A percentile compares a stretch with the other conserved stretches of the same genome.
These are phyloP conservation scores for Aspergillus carlsbadensis DNA, from an alignment of 495 filamentous ascomycete genomes.

Conservation along the genomic window DNA sequence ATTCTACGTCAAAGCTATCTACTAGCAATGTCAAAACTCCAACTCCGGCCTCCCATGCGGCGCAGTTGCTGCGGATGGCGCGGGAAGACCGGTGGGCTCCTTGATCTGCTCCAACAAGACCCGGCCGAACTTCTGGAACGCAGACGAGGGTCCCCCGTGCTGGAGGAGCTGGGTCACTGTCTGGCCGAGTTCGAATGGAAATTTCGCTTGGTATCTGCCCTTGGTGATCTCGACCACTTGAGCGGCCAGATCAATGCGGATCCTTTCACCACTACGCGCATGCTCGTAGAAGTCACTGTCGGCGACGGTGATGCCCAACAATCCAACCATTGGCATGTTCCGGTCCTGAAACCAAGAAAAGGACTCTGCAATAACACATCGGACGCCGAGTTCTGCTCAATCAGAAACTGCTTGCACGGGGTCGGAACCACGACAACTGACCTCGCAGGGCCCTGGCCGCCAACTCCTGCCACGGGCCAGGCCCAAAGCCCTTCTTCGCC, in stretches of 20 bases:
- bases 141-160: slow-evolving; percentile 27
- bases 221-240: slow-evolving; percentile 21
- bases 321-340: slow-evolving; percentile 40
- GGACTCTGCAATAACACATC: too few species aligned
- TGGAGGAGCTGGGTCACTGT: slow-evolving; percentile 37
- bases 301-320: slow-evolving; percentile 35
- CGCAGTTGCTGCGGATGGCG: too few species aligned
- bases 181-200: slow-evolving; percentile 32
- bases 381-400: too few species aligned
- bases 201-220: too few species aligned
- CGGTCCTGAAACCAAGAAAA: slow-evolving; percentile 4
- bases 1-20: too few species aligned
- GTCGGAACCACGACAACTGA: too few species aligned
- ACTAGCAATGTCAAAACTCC: too few species aligned
- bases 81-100: neutral
- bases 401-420: too few species aligned
- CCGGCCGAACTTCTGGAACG: slow-evolving; percentile 38
- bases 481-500: too few species aligned
- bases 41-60: too few species aligned
- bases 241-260: slow-evolving; percentile 25
- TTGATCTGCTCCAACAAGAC: slow-evolving; percentile 31
- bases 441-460: too few species aligned
- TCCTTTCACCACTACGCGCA: slow-evolving; percentile 27
- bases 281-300: slow-evolving; percentile 34
- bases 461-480: too few species aligned